Conservation (phyloP, 164 flowering plant genomes). For the Tetracentron sinense region DNA sequence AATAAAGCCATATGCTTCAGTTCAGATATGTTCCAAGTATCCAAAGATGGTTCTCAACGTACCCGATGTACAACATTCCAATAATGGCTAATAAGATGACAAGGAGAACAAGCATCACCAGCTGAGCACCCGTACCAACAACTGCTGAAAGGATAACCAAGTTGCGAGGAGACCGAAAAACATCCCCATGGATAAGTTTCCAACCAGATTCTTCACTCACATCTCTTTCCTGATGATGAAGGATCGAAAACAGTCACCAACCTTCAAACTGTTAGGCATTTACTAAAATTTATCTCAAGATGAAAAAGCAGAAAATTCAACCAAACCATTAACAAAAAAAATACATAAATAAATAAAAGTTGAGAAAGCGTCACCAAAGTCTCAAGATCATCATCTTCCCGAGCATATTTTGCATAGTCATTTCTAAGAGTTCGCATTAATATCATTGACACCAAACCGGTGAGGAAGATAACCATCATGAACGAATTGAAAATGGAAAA, state of each 20-base stretch:
- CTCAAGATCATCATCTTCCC: slow-evolving; percentile 98
- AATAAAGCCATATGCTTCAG: not conserved
- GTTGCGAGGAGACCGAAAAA: slow-evolving; percentile 79
- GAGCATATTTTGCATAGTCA: slow-evolving; percentile 98
- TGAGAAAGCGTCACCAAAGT: slow-evolving; percentile 54
- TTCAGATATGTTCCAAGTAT: not conserved
- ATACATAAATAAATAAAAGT: not conserved
- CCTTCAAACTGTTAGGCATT: not conserved
- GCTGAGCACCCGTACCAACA: slow-evolving; percentile 98
- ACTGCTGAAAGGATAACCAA: slow-evolving; percentile 82
- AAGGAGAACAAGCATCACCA: slow-evolving; percentile 84
- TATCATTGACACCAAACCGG: slow-evolving; percentile 99
- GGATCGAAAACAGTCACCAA: not conserved
- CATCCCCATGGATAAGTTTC: slow-evolving; percentile 99
- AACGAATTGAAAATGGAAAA: slow-evolving; percentile 97
- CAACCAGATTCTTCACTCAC: slow-evolving; percentile 99
- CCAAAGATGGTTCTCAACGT: slow-evolving; percentile 26
- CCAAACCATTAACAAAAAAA: slow-evolving; percentile 3
- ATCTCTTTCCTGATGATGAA: slow-evolving; percentile 77
- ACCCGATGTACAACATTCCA: slow-evolving; percentile 95
- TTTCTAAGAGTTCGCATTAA: slow-evolving; percentile 96
- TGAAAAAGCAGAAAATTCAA: not conserved
- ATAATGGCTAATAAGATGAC: slow-evolving; percentile 89
- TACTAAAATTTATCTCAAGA: not conserved
- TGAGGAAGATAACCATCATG: slow-evolving; percentile 99